Evolutionary conservation across 176 grass and related monocot species (phyloP).

Genomic region (Elaeis guineensis): DNA sequence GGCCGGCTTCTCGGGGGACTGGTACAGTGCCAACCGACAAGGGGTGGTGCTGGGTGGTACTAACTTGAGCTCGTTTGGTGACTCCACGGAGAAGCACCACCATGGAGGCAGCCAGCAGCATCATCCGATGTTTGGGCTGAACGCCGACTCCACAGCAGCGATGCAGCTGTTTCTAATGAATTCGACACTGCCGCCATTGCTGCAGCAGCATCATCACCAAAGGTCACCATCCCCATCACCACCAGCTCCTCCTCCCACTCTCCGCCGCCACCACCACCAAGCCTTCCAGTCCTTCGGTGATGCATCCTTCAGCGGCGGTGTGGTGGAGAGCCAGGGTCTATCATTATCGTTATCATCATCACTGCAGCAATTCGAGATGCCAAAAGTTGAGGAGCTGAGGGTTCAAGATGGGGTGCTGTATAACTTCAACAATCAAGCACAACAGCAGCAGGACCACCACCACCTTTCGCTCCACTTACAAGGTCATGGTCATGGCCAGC

Average conservation of each 20-base stretch:
- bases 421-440: conserved; percentile 49
- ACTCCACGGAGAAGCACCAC: conserved; percentile 21
- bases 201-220: background rate
- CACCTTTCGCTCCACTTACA: conserved; percentile 61
- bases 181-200: background rate
- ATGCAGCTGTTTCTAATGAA: conserved; percentile 20
- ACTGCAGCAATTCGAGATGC: conserved; percentile 92
- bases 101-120: conserved; percentile 6
- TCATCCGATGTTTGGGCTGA: background rate
- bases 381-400: conserved; percentile 78
- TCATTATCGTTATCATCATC: conserved; percentile 81
- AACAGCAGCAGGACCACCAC: conserved; percentile 38
- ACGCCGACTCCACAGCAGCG: conserved; percentile 1
- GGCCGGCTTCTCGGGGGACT: conserved; percentile 34
- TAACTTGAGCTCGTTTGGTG: conserved; percentile 37
- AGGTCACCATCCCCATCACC: conserved; percentile 53
- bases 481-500: conserved; percentile 25
- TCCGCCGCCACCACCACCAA: conserved; percentile 40
- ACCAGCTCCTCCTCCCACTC: conserved; percentile 27
- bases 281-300: conserved; percentile 63
- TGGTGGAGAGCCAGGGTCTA: conserved; percentile 79
- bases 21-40: conserved; percentile 36
- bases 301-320: conserved; percentile 37
- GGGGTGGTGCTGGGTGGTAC: conserved; percentile 40
- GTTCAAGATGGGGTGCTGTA: conserved; percentile 72